Percentiles rank a stretch among this genome's conserved stretches.
Conservation (phyloP, 805 yeast species). For the Danielia oregonensis region DNA sequence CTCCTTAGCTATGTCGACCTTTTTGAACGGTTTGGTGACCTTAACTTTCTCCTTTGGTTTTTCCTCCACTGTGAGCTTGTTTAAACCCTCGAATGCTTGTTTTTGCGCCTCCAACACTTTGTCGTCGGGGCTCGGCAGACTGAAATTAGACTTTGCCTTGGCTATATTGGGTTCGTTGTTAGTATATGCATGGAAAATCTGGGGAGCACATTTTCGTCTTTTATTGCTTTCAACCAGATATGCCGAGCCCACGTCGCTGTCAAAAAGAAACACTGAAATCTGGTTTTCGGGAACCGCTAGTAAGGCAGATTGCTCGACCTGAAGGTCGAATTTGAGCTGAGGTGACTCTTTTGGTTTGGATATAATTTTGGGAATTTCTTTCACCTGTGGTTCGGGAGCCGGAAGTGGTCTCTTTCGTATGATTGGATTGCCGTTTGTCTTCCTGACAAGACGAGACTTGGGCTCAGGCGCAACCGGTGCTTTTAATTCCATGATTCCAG, state of each 20-base stretch:
- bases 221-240: neutral
- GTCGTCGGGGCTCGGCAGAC: conserved; percentile 83
- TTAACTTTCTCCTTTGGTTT: conserved; percentile 11
- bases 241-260: neutral
- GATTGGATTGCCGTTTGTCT: neutral
- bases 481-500: neutral
- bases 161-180: conserved; percentile 35
- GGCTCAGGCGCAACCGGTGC: neutral
- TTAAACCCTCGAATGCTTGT: conserved; percentile 34
- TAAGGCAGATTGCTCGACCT: conserved; percentile 7
- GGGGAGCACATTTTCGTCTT: conserved; percentile 3
- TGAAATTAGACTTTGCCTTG: conserved; percentile 52
- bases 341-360: neutral
- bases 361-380: neutral
- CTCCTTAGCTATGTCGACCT: conserved; percentile 41
- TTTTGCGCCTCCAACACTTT: conserved; percentile 56
- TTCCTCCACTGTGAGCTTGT: conserved; percentile 22
- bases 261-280: conserved; percentile 7
- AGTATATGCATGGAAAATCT: conserved; percentile 35
- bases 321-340: conserved; percentile 5
- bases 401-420: neutral
- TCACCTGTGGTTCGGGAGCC: neutral
- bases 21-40: conserved; percentile 40
- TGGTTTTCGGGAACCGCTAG: conserved; percentile 4
- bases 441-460: neutral